A percentile compares a stretch with the other conserved stretches of the same genome.
phyloP scores from a whole-genome alignment of 768 basidiomycete species.

The Pulveroboletus ravenelii region DNA sequence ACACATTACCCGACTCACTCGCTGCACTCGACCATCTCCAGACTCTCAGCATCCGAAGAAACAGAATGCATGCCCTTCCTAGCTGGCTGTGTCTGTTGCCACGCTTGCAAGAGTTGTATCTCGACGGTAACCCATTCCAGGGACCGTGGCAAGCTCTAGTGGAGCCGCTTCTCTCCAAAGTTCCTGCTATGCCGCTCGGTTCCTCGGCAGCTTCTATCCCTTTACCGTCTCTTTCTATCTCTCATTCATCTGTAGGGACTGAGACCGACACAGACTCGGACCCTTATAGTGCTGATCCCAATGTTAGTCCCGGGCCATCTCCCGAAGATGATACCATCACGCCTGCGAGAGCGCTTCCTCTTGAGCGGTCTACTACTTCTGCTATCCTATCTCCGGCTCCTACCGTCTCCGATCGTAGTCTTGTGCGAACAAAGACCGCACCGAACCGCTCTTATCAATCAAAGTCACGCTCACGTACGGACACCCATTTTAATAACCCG shows the following conservation, averaged over 20 bases:
- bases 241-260: conserved; percentile 41
- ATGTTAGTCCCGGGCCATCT: conserved; percentile 24
- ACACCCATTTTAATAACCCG: conserved; percentile 22
- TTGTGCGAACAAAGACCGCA: conserved; percentile 69
- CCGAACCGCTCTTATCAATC: conserved; percentile 54
- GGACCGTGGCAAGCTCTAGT: conserved; percentile 90
- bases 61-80: conserved; percentile 85
- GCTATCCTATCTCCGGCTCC: conserved; percentile 27
- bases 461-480: conserved; percentile 37
- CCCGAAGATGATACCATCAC: conserved; percentile 73
- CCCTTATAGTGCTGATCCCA: conserved; percentile 38
- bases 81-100: conserved; percentile 92
- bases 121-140: conserved; percentile 97
- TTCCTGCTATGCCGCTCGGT: conserved; percentile 55
- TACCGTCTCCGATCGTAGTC: conserved; percentile 35
- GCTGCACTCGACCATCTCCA: conserved; percentile 74
- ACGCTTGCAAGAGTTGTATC: conserved; percentile 75
- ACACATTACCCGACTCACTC: conserved; percentile 70
- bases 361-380: conserved; percentile 49
- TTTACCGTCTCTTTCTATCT: conserved; percentile 42
- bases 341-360: conserved; percentile 51
- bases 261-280: conserved; percentile 56
- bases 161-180: conserved; percentile 71
- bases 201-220: conserved; percentile 62
- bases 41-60: conserved; percentile 83